These are phyloP conservation scores for Fusarium sp. DNA, from an alignment of 2,329 filamentous ascomycete species.

Conservation along the genomic window DNA sequence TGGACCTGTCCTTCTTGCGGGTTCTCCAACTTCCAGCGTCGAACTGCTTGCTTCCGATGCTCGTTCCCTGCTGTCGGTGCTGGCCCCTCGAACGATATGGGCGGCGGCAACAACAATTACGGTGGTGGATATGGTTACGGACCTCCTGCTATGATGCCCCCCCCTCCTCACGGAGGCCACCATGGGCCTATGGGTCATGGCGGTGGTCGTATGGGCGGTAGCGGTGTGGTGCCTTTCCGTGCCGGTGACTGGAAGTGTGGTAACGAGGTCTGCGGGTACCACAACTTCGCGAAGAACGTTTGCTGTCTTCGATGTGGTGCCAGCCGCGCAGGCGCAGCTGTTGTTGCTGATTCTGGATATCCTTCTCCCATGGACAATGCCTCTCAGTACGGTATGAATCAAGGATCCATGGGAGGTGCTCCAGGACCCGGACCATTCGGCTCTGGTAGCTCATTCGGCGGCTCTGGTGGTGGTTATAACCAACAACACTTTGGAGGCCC, in stretches of 20 bases:
- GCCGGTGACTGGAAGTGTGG: slow-evolving; percentile 99
- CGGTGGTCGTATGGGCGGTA: slow-evolving; percentile 78
- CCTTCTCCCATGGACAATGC: slow-evolving; percentile 89
- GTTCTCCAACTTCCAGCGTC: slow-evolving; percentile 99
- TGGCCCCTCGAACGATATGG: slow-evolving; percentile 73
- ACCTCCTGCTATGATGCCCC: slow-evolving; percentile 83
- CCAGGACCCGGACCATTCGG: slow-evolving; percentile 81
- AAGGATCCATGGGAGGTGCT: slow-evolving; percentile 85
- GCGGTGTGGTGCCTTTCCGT: slow-evolving; percentile 92
- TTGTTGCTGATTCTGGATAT: slow-evolving; percentile 93
- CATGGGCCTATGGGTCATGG: slow-evolving; percentile 65
- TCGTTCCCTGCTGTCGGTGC: slow-evolving; percentile 95
- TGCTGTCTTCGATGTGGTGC: slow-evolving; percentile 96
- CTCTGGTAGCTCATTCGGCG: slow-evolving; percentile 74
- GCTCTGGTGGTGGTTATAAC: slow-evolving; percentile 67
- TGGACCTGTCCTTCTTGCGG: slow-evolving; percentile 99
- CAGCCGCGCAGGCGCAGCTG: slow-evolving; percentile 89
- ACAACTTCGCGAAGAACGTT: slow-evolving; percentile 99
- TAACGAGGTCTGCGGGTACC: slow-evolving; percentile 95
- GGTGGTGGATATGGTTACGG: slow-evolving; percentile 63
- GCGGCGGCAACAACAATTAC: slow-evolving; percentile 72
- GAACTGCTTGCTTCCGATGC: slow-evolving; percentile 98
- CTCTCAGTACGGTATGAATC: slow-evolving; percentile 84
- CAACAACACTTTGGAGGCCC: slow-evolving; percentile 91
- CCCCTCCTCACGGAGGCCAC: slow-evolving; percentile 74